phyloP scores from a whole-genome alignment of 768 basidiomycete species.

The Mycena albidolilacea region DNA sequence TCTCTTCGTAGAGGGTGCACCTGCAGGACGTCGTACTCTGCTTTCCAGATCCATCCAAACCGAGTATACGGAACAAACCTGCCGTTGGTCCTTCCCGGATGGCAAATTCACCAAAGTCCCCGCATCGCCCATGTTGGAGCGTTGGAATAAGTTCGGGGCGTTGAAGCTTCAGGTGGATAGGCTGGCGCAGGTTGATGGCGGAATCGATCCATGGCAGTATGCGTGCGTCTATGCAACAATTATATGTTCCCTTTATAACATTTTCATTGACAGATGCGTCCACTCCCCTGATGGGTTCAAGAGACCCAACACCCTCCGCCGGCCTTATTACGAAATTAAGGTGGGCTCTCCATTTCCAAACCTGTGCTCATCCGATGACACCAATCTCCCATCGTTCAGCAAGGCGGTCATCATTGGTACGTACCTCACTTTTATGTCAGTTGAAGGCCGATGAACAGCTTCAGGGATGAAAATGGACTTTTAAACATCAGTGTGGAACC shows the following conservation, averaged over 20 bases:
- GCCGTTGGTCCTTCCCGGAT: constrained; percentile 22
- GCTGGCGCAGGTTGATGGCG: constrained; percentile 33
- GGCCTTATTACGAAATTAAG: constrained; percentile 32
- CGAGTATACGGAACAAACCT: constrained; percentile 6
- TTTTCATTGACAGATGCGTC: constrained; percentile 29
- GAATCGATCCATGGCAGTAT: constrained; percentile 34
- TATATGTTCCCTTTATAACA: constrained; percentile 14
- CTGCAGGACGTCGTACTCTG: constrained; percentile 22
- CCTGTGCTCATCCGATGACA: constrained; percentile 9
- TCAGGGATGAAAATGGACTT: constrained; percentile 33
- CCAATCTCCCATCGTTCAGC: constrained; percentile 16
- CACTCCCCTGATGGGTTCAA: constrained; percentile 28
- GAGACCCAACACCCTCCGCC: constrained; percentile 21
- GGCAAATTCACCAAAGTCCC: constrained; percentile 23
- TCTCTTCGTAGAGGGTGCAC: constrained; percentile 22
- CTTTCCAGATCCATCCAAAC: constrained; percentile 28
- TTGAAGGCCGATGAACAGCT: not conserved
- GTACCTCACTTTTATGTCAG: not conserved
- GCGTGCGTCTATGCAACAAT: constrained; percentile 17
- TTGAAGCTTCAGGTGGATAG: constrained; percentile 23
- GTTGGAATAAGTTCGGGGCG: constrained; percentile 36
- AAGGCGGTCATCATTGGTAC: constrained; percentile 34
- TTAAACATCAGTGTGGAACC: constrained; percentile 29
- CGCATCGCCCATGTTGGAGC: constrained; percentile 25
- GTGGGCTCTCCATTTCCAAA: constrained; percentile 7